These are phyloP conservation scores for Claviceps arundinis DNA, from an alignment of 2,329 filamentous ascomycete genomes.

Conservation along the genomic window DNA sequence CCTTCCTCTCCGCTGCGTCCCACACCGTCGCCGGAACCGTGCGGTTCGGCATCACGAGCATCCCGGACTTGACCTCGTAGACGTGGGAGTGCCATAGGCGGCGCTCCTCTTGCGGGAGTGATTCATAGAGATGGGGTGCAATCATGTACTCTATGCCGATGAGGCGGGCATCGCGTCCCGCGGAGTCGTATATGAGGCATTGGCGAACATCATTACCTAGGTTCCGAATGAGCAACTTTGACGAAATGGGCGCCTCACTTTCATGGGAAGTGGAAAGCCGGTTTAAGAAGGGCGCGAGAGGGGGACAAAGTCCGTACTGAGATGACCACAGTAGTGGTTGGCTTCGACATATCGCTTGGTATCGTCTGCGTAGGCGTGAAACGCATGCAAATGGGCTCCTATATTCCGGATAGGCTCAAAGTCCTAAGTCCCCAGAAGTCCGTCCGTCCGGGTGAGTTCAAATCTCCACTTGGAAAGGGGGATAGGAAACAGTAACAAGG, in stretches of 20 bases:
- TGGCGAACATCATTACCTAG: constrained; percentile 54
- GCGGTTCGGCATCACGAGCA: constrained; percentile 64
- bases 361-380: constrained; percentile 69
- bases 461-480: no score
- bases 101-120: constrained; percentile 53
- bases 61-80: constrained; percentile 65
- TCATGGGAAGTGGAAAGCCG: background rate
- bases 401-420: constrained; percentile 62
- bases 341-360: constrained; percentile 57
- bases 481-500: no score
- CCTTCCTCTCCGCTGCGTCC: constrained; percentile 63
- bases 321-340: constrained; percentile 74
- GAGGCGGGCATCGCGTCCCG: constrained; percentile 52
- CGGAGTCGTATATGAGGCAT: constrained; percentile 72
- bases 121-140: constrained; percentile 51
- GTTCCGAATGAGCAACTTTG: background rate
- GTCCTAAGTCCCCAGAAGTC: constrained; percentile 25
- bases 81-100: constrained; percentile 67
- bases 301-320: constrained; percentile 27
- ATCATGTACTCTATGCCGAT: constrained; percentile 89
- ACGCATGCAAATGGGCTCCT: constrained; percentile 77
- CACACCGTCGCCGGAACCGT: constrained; percentile 47
- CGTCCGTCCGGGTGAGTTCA: background rate
- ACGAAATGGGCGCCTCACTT: background rate
- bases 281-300: background rate